These are phyloP conservation scores for Pterocarpus santalinus DNA, from an alignment of 306 rosid species.

Conservation along the genomic window DNA sequence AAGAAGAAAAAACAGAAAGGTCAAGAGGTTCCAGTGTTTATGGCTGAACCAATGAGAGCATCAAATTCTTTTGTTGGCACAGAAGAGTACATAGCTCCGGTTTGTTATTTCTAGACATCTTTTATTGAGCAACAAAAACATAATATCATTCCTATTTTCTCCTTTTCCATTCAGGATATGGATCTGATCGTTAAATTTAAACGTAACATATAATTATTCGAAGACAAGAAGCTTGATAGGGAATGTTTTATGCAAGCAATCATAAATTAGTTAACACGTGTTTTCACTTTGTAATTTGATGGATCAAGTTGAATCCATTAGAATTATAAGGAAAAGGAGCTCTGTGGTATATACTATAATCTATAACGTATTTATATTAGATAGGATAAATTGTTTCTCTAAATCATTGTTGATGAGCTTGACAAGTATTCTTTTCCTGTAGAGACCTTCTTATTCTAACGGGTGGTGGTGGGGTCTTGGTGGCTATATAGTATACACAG, in stretches of 20 bases:
- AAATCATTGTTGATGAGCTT: slow-evolving; percentile 9
- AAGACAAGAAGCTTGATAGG: neutral
- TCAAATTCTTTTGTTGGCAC: slow-evolving; percentile 99
- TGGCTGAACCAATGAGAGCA: slow-evolving; percentile 99
- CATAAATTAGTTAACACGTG: neutral
- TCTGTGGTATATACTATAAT: neutral
- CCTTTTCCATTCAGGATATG: neutral
- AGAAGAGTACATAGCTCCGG: slow-evolving; percentile 99
- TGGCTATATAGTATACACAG: neutral
- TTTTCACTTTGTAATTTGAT: neutral
- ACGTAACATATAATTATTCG: neutral
- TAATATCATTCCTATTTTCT: neutral
- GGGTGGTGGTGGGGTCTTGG: slow-evolving; percentile 1
- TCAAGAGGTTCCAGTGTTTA: slow-evolving; percentile 76
- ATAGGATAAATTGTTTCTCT: neutral
- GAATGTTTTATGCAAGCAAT: slow-evolving; percentile 5
- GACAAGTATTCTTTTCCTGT: neutral
- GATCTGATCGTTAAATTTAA: slow-evolving; percentile 6
- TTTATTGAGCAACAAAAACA: neutral
- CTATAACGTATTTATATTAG: neutral
- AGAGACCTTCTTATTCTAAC: neutral
- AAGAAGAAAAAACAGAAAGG: slow-evolving; percentile 54
- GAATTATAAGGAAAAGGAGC: neutral
- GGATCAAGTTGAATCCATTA: neutral
- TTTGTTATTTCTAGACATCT: slow-evolving; percentile 50